These are phyloP conservation scores for Didymella glomerata DNA, from an alignment of 2,329 filamentous ascomycete species.

Conservation along the genomic window DNA sequence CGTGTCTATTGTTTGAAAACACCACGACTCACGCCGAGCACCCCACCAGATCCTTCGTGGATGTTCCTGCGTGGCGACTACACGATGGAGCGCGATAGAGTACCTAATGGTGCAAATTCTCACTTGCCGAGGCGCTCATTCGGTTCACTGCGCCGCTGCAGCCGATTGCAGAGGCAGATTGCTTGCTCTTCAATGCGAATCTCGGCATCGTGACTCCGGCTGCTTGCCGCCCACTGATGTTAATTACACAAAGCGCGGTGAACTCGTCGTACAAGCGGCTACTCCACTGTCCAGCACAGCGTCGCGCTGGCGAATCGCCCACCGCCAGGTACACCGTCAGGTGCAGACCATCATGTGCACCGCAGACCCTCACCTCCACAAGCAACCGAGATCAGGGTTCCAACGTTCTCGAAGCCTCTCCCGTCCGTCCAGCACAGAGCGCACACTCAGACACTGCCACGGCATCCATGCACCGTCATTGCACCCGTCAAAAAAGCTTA, in stretches of 20 bases:
- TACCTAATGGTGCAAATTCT: conserved; percentile 9
- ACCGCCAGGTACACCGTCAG: background rate
- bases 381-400: background rate
- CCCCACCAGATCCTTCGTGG: conserved; percentile 14
- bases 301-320: conserved; percentile 11
- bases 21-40: conserved; percentile 5
- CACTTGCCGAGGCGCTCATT: conserved; percentile 10
- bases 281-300: background rate
- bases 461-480: background rate
- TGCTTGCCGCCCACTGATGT: conserved; percentile 1
- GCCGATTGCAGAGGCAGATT: background rate
- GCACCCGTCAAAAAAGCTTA: conserved; percentile 19
- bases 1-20: conserved; percentile 7
- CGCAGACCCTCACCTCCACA: conserved; percentile 1
- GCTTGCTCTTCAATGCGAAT: background rate
- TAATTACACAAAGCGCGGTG: background rate
- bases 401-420: background rate
- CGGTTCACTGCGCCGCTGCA: background rate
- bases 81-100: conserved; percentile 3
- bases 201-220: background rate
- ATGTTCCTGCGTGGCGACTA: conserved; percentile 3
- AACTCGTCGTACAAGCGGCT: conserved; percentile 7
- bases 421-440: background rate
- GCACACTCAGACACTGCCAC: background rate
- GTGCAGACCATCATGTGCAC: background rate